These are phyloP conservation scores for Ophiocordyceps camponoti-rufipedis DNA, from an alignment of 2,329 filamentous ascomycete species.

Conservation along the genomic window DNA sequence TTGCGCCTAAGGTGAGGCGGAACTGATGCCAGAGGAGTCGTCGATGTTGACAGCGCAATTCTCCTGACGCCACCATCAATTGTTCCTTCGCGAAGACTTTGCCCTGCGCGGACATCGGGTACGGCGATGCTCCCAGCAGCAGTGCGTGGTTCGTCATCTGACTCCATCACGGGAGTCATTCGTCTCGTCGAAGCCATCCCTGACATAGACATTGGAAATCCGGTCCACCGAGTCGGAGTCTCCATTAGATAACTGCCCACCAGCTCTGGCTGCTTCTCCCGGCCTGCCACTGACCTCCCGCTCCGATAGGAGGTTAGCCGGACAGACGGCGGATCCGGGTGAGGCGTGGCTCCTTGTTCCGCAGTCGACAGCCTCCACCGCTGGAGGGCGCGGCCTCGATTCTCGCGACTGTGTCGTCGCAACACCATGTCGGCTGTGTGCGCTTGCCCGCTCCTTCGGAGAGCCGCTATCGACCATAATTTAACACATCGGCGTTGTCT, in stretches of 20 bases:
- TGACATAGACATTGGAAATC: constrained; percentile 18
- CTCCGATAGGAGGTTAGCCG: constrained; percentile 5
- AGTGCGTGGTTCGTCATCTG: constrained; percentile 8
- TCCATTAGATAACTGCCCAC: constrained; percentile 9
- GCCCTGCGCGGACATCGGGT: not conserved
- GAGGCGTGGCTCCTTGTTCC: constrained; percentile 1
- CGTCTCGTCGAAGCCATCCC: constrained; percentile 10
- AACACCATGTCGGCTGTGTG: constrained; percentile 16
- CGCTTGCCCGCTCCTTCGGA: constrained; percentile 18
- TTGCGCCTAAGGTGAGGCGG: constrained; percentile 3
- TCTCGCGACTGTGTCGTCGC: constrained; percentile 14
- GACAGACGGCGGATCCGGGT: constrained; percentile 1
- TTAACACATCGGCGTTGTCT: constrained; percentile 16
- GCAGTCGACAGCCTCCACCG: constrained; percentile 11
- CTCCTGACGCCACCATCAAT: not conserved
- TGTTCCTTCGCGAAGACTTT: not conserved
- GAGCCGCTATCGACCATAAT: constrained; percentile 17
- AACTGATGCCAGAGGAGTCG: constrained; percentile 7
- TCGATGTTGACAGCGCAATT: constrained; percentile 3
- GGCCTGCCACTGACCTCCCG: constrained; percentile 9
- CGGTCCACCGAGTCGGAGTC: constrained; percentile 29
- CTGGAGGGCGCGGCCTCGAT: constrained; percentile 12
- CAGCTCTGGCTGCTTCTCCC: constrained; percentile 8
- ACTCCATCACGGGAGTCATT: constrained; percentile 14
- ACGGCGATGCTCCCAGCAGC: not conserved